Evolutionary conservation across 257 asterid genomes (phyloP).

Genomic region (Solanum phureja): DNA sequence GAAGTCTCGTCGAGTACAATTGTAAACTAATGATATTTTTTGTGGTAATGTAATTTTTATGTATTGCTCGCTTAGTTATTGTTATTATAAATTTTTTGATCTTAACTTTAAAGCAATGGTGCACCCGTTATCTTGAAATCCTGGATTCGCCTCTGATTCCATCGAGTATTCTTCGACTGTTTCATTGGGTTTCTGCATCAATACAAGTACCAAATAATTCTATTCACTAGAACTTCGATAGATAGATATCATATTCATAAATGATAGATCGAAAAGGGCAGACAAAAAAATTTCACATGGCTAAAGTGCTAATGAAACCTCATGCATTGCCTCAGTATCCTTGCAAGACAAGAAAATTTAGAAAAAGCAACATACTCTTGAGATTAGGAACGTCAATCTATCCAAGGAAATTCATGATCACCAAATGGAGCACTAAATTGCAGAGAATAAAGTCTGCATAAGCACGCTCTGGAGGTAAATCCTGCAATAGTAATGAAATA

Average conservation of each 20-base stretch:
- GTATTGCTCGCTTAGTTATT: no score
- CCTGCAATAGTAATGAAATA: conserved; percentile 38
- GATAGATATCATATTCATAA: not conserved
- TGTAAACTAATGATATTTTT: no score
- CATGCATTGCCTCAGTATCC: not conserved
- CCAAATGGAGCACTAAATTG: conserved; percentile 93
- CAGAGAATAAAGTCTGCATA: conserved; percentile 90
- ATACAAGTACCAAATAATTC: not conserved
- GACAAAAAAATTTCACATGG: not conserved
- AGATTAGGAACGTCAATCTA: not conserved
- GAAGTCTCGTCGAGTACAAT: no score
- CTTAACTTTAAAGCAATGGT: no score
- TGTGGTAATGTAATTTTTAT: no score
- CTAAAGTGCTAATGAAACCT: not conserved
- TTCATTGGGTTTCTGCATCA: not conserved
- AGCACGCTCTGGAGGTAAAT: conserved; percentile 91
- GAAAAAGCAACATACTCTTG: not conserved
- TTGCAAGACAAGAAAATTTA: not conserved
- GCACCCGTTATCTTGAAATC: no score
- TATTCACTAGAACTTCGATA: not conserved
- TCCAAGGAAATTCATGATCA: conserved; percentile 90
- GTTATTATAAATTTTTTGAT: no score
- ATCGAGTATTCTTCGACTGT: not conserved
- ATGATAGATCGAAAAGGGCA: not conserved
- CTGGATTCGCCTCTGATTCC: no score